These are phyloP conservation scores for Erysimum cheiranthoides DNA, from an alignment of 345 rosid genomes.

Conservation along the genomic window DNA sequence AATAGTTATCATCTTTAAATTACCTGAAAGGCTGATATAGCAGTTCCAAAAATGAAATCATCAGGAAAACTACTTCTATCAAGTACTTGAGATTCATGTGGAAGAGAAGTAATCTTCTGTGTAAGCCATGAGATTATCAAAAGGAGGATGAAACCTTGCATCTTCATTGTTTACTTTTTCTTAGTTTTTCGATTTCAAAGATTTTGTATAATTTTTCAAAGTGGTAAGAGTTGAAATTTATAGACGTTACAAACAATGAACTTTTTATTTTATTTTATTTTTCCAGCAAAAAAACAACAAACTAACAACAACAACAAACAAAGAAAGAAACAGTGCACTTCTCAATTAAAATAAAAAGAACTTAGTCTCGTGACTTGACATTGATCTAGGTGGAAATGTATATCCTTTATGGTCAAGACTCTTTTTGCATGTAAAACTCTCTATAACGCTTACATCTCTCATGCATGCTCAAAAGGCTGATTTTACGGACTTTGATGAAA, in stretches of 20 bases:
- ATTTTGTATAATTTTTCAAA: not conserved
- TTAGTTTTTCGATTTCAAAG: not conserved
- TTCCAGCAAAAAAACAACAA: not conserved
- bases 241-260: conserved; percentile 39
- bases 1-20: not conserved
- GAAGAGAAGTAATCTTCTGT: conserved; percentile 3
- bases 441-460: conserved; percentile 29
- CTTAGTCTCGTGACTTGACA: not conserved
- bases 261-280: not conserved
- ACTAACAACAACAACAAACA: not conserved
- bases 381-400: conserved; percentile 26
- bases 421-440: conserved; percentile 34
- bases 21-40: conserved; percentile 44
- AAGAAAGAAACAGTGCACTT: conserved; percentile 31
- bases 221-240: conserved; percentile 3
- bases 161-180: not conserved
- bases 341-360: conserved; percentile 2
- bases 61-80: conserved; percentile 33
- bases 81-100: conserved; percentile 10
- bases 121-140: conserved; percentile 8
- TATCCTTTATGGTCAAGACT: not conserved
- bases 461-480: not conserved
- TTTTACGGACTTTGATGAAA: not conserved
- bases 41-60: conserved; percentile 47
- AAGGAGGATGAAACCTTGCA: conserved; percentile 17